Percentiles rank a stretch among this genome's conserved stretches.
phyloP scores from a whole-genome alignment of 1,139 yeast species.

The Kazachstania sp. region DNA sequence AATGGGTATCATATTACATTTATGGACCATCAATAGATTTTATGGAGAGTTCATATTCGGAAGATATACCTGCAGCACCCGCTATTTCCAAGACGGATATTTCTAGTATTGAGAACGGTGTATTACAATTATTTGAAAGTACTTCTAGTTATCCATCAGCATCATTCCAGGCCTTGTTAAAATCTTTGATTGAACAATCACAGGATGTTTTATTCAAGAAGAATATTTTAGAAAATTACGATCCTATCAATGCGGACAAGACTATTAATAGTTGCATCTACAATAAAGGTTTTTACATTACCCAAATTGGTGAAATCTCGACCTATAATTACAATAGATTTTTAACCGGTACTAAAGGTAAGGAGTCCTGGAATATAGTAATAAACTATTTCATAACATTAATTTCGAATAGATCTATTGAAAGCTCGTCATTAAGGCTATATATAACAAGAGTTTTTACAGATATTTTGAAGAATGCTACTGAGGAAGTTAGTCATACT shows the following conservation, averaged over 20 bases:
- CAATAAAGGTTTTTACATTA: constrained; percentile 33
- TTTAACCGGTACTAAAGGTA: constrained; percentile 31
- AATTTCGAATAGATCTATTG: constrained; percentile 33
- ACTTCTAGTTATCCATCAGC: constrained; percentile 44
- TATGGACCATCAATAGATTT: constrained; percentile 50
- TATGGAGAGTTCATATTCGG: constrained; percentile 26
- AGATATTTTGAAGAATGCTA: constrained; percentile 39
- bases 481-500: constrained; percentile 36
- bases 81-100: constrained; percentile 37
- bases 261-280: constrained; percentile 26
- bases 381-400: constrained; percentile 42
- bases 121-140: constrained; percentile 54
- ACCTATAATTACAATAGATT: constrained; percentile 45
- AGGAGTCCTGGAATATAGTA: constrained; percentile 40
- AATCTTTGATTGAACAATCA: constrained; percentile 41
- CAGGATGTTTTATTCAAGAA: constrained; percentile 22
- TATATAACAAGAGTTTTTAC: constrained; percentile 44
- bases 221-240: constrained; percentile 11
- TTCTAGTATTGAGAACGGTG: constrained; percentile 45
- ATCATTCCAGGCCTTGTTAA: constrained; percentile 42
- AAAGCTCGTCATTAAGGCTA: constrained; percentile 38
- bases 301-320: constrained; percentile 39
- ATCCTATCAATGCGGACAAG: constrained; percentile 9
- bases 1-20: constrained; percentile 60
- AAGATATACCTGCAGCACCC: constrained; percentile 34